Conservation (phyloP, 768 basidiomycete genomes). For the Auriscalpium microsporum region DNA sequence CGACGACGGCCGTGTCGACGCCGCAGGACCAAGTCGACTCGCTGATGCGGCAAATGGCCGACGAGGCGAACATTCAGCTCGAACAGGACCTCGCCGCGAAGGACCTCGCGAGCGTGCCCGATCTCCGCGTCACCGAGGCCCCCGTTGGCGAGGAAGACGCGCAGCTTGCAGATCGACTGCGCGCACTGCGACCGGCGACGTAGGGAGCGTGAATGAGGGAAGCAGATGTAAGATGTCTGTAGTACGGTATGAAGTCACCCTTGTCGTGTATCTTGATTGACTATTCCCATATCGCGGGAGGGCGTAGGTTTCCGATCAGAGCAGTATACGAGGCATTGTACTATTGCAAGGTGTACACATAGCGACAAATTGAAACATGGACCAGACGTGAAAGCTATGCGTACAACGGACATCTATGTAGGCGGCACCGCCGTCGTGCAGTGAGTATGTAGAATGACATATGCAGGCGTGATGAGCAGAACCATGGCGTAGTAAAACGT, state of each 20-base stretch:
- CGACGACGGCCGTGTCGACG: constrained; percentile 85
- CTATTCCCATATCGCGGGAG: background rate
- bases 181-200: constrained; percentile 77
- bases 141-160: constrained; percentile 64
- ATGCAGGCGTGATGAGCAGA: too few relatives aligned
- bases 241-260: background rate
- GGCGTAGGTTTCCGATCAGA: background rate
- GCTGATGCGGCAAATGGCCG: constrained; percentile 88
- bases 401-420: background rate
- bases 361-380: background rate
- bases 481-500: background rate
- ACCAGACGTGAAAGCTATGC: background rate
- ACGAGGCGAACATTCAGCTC: constrained; percentile 93
- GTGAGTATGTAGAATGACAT: background rate
- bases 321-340: background rate
- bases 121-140: constrained; percentile 41
- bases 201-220: constrained; percentile 20
- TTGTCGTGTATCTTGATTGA: background rate
- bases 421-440: too few relatives aligned
- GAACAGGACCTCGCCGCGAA: constrained; percentile 80
- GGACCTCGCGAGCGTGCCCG: constrained; percentile 50
- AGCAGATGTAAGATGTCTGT: background rate
- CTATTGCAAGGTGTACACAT: background rate
- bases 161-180: constrained; percentile 75
- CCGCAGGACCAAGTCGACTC: constrained; percentile 96